phyloP scores from a whole-genome alignment of 345 rosid species.

The Anastatica hierochuntica region DNA sequence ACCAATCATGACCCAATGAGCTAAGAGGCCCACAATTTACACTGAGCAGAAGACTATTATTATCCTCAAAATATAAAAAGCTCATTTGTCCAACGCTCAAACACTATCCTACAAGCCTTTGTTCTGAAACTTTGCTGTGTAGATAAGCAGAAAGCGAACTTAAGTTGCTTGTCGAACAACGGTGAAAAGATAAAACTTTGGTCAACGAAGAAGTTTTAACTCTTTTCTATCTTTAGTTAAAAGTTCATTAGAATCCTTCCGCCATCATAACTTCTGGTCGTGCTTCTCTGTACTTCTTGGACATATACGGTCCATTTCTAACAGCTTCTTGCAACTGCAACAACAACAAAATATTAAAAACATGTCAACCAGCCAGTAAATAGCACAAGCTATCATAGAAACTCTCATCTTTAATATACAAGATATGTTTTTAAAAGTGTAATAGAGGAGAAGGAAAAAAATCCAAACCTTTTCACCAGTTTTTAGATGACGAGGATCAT shows the following conservation, averaged over 20 bases:
- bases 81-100: too few relatives aligned
- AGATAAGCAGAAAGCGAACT: too few relatives aligned
- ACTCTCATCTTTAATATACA: neutral
- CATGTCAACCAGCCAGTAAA: neutral
- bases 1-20: too few relatives aligned
- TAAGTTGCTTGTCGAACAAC: too few relatives aligned
- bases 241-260: conserved; percentile 49
- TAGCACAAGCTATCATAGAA: neutral
- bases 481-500: conserved; percentile 47
- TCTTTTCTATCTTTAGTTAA: too few relatives aligned
- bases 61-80: neutral
- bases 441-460: too few relatives aligned
- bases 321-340: conserved; percentile 84
- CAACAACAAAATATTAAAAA: neutral
- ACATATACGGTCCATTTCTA: conserved; percentile 60
- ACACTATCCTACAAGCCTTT: too few relatives aligned
- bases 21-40: neutral
- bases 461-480: conserved; percentile 53
- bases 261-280: conserved; percentile 72
- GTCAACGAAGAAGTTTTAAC: neutral
- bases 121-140: too few relatives aligned
- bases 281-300: conserved; percentile 42
- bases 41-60: too few relatives aligned
- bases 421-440: too few relatives aligned
- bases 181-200: neutral